Percentiles rank a stretch among this genome's conserved stretches.
Conservation (phyloP, 257 asterid species). For the Solanum sejunctum region DNA sequence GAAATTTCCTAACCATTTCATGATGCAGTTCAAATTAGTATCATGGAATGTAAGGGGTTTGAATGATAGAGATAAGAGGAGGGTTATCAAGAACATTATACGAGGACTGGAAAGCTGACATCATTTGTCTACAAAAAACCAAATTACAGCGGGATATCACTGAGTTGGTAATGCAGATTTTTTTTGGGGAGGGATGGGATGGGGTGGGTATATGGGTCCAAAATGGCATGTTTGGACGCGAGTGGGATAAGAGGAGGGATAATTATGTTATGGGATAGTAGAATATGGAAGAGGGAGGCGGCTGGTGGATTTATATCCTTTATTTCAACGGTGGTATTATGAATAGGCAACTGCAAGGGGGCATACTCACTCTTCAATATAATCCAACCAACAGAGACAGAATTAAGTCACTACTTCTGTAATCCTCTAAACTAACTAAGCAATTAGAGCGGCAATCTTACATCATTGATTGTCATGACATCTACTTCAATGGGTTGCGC, state of each 20-base stretch:
- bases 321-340: neutral
- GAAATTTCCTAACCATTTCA: neutral
- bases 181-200: too few species aligned
- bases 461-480: conserved; percentile 47
- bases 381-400: neutral
- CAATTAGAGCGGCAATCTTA: conserved; percentile 19
- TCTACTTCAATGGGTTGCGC: conserved; percentile 75
- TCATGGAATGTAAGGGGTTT: neutral
- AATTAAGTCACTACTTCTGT: neutral
- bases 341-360: neutral
- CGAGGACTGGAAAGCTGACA: neutral
- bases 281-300: too few species aligned
- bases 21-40: neutral
- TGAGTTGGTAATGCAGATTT: too few species aligned
- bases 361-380: neutral
- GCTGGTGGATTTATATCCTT: neutral
- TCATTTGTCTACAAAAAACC: too few species aligned
- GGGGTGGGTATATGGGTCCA: too few species aligned
- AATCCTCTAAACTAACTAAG: neutral
- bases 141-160: too few species aligned
- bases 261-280: too few species aligned
- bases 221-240: too few species aligned
- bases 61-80: too few species aligned
- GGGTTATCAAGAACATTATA: too few species aligned
- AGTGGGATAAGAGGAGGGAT: too few species aligned